Base-by-base conservation (phyloP, 2,329 filamentous ascomycete genomes). In the Fusarium beomiforme region DNA sequence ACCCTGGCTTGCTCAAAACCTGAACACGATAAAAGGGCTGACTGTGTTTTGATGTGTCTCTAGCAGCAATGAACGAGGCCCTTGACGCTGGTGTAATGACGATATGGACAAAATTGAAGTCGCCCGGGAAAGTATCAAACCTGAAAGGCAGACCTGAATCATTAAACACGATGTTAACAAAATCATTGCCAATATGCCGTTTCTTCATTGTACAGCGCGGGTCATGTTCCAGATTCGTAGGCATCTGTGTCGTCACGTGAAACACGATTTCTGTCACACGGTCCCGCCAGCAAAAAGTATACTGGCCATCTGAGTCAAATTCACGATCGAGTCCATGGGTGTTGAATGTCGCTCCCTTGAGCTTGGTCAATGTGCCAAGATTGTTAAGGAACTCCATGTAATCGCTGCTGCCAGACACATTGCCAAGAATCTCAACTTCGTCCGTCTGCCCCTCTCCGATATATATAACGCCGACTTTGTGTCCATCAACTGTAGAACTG, bases 81-180 rank as follows among this genome's bases (percentile, higher is more conserved):
- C 91, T 88, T 8, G 94, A 95, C 68, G 95, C 93, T 1, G 96
- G 96, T 4, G 93, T 93, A 77, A 99, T 95, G 75, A 98, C 92
- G 76, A 99, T 98, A 79, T 98, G 94, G 78, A 99, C 94, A 78
- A 93, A 97, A 78, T 98, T 98, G 85, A 99, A 97, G 62, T 95
- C 92, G 1, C 94, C 97, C 1, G 94, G 94, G 75, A 99, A 97
- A 0, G 93, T 97, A 78, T 97, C 90, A 78, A 97, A 97, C 58
- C 89, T 88, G 83, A 97, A 98, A 0, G 93, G 92, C 50, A 91
- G 81, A n/a, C 96, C 95, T 4, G 95, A 98, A 77, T 97, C 94
- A 79, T 99, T 99, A 86, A 97, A 99, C 63, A 99, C 92, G 74
- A 99, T 97, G 79, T 97, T 98, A 78, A 99, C 96, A 79, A 93